These are phyloP conservation scores for Colletotrichum viniferum DNA, from an alignment of 2,329 filamentous ascomycete species.

Conservation along the genomic window DNA sequence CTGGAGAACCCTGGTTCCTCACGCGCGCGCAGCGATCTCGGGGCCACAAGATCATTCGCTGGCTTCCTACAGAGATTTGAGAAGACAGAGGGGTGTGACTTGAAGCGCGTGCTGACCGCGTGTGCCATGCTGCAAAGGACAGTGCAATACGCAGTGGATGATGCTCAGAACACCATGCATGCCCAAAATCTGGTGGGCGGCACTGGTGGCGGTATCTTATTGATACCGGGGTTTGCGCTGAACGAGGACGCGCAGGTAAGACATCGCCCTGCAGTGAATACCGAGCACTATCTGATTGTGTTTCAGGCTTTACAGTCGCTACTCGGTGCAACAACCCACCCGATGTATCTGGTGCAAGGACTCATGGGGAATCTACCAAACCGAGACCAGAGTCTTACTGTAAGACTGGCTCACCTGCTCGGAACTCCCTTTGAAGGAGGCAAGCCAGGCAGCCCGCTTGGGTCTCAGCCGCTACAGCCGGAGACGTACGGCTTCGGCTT, in stretches of 20 bases:
- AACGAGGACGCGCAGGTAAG: conserved; percentile 11
- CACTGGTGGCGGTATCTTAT: background rate
- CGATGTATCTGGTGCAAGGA: conserved; percentile 19
- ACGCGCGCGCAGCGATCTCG: conserved; percentile 2
- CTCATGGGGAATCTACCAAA: conserved; percentile 19
- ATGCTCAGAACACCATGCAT: conserved; percentile 3
- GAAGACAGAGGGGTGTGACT: conserved; percentile 6
- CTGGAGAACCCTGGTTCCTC: conserved; percentile 11
- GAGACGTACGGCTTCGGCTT: conserved; percentile 20
- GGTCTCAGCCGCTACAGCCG: conserved; percentile 16
- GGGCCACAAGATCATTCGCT: conserved; percentile 6
- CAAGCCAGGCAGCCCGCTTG: conserved; percentile 13
- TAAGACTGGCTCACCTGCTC: conserved; percentile 9
- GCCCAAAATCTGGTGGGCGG: background rate
- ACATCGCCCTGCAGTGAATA: background rate
- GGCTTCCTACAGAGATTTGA: conserved; percentile 18
- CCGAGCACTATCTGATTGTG: background rate
- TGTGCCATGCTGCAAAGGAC: conserved; percentile 16
- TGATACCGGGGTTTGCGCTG: background rate
- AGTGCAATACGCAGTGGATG: conserved; percentile 7
- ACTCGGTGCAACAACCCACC: conserved; percentile 9
- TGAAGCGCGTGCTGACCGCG: conserved; percentile 9
- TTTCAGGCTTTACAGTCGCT: conserved; percentile 5
- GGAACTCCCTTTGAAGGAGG: conserved; percentile 10
- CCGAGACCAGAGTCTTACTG: conserved; percentile 11